Conservation (phyloP, 148 eudicot species). For the Chenopodium berlandieri region DNA sequence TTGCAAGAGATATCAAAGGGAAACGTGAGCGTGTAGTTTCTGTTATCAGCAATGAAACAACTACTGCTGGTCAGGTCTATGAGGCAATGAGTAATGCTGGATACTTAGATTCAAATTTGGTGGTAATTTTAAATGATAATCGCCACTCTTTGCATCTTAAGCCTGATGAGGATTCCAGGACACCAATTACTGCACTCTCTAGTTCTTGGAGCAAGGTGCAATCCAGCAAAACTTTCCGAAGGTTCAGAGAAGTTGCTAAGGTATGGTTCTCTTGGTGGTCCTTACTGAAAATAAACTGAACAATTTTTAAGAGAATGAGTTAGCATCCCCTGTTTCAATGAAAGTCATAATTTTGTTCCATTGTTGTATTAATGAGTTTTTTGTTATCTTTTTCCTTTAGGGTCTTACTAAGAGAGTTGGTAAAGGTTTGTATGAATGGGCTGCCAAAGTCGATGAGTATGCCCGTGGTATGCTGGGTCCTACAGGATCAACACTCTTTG, state of each 20-base stretch:
- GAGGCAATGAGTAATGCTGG: slow-evolving; percentile 98
- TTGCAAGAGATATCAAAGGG: slow-evolving; percentile 84
- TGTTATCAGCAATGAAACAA: slow-evolving; percentile 77
- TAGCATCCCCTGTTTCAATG: slow-evolving; percentile 10
- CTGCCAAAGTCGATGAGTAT: slow-evolving; percentile 93
- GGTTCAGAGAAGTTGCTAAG: slow-evolving; percentile 79
- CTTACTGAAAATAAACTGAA: neutral
- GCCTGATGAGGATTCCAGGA: slow-evolving; percentile 58
- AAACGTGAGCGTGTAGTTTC: slow-evolving; percentile 78
- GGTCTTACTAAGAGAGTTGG: slow-evolving; percentile 74
- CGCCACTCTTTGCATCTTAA: slow-evolving; percentile 69
- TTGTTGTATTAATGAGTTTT: neutral
- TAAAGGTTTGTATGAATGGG: slow-evolving; percentile 80
- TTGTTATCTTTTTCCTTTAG: slow-evolving; percentile 32
- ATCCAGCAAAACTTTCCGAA: slow-evolving; percentile 80
- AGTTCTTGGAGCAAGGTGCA: slow-evolving; percentile 78
- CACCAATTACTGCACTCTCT: slow-evolving; percentile 73
- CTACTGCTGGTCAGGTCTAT: slow-evolving; percentile 76
- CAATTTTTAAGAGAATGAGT: neutral
- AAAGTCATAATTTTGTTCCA: neutral
- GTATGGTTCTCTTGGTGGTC: slow-evolving; percentile 32
- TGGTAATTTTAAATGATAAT: slow-evolving; percentile 84
- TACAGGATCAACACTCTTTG: slow-evolving; percentile 84
- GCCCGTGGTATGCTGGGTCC: slow-evolving; percentile 92
- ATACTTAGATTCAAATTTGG: slow-evolving; percentile 80